These are phyloP conservation scores for Russula compacta DNA, from an alignment of 768 basidiomycete genomes.

Conservation along the genomic window DNA sequence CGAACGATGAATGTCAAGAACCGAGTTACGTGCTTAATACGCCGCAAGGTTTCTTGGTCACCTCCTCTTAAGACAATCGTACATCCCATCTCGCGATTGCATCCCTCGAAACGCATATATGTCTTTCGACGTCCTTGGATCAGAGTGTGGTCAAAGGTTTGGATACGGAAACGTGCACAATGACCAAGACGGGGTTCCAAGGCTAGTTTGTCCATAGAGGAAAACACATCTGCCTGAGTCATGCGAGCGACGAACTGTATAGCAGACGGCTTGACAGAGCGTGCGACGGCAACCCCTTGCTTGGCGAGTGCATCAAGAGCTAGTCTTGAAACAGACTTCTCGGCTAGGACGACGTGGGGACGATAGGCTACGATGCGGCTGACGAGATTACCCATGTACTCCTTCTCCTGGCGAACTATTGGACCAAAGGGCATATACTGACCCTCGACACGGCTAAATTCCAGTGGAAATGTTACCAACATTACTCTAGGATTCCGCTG, in stretches of 20 bases:
- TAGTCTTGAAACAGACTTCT: slow-evolving; percentile 83
- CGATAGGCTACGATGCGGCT: slow-evolving; percentile 83
- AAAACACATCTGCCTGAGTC: slow-evolving; percentile 91
- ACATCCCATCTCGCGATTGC: slow-evolving; percentile 85
- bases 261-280: slow-evolving; percentile 81
- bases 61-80: slow-evolving; percentile 89
- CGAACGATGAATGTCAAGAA: slow-evolving; percentile 90
- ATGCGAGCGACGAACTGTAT: slow-evolving; percentile 85
- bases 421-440: slow-evolving; percentile 92
- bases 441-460: slow-evolving; percentile 86
- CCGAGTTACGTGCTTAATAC: slow-evolving; percentile 86
- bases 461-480: slow-evolving; percentile 91
- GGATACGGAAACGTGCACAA: slow-evolving; percentile 75
- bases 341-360: slow-evolving; percentile 87
- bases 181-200: slow-evolving; percentile 85
- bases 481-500: slow-evolving; percentile 87
- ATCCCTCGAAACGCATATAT: slow-evolving; percentile 97
- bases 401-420: slow-evolving; percentile 85
- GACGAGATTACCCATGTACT: slow-evolving; percentile 82
- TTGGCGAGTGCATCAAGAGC: slow-evolving; percentile 81
- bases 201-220: slow-evolving; percentile 90
- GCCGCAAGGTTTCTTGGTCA: slow-evolving; percentile 66
- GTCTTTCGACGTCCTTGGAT: slow-evolving; percentile 95
- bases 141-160: slow-evolving; percentile 88
- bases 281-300: slow-evolving; percentile 82